A percentile compares a stretch with the other conserved stretches of the same genome.
These are phyloP conservation scores for Hyaloraphidium curvatum DNA, from an alignment of 192 early-diverging fungal species.

Conservation along the genomic window DNA sequence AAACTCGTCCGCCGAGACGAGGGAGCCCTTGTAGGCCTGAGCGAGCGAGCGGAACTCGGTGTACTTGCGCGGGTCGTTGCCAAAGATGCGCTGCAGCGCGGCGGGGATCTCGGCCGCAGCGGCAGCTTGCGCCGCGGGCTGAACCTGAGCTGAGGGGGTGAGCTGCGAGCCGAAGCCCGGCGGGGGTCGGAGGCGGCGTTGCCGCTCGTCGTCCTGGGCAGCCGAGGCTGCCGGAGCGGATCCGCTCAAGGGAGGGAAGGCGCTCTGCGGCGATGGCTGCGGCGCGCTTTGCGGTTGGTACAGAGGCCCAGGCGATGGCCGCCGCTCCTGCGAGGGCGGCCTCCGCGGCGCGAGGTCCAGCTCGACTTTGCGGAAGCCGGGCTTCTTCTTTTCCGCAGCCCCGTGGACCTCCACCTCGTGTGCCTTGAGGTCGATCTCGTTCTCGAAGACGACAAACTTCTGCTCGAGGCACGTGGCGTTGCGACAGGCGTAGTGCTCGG, in stretches of 20 bases:
- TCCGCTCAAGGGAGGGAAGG: conserved; percentile 1
- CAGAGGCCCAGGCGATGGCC: too few relatives aligned
- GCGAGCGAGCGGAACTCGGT: conserved; percentile 22
- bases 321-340: too few relatives aligned
- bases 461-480: conserved; percentile 66
- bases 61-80: conserved; percentile 11
- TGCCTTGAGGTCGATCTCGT: conserved; percentile 74
- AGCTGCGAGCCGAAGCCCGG: conserved; percentile 24
- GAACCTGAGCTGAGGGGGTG: conserved; percentile 3
- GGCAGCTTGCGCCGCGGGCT: not conserved
- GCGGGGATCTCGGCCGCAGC: conserved; percentile 13
- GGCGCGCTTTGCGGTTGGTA: too few relatives aligned
- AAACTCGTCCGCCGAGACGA: conserved; percentile 15
- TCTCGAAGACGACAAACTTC: conserved; percentile 91
- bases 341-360: conserved; percentile 1
- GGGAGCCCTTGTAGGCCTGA: conserved; percentile 10
- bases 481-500: conserved; percentile 63
- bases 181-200: conserved; percentile 13
- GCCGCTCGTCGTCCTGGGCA: not conserved
- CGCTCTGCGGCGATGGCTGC: too few relatives aligned
- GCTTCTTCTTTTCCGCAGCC: conserved; percentile 5
- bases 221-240: conserved; percentile 4
- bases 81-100: conserved; percentile 19
- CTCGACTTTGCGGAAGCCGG: conserved; percentile 8
- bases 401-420: conserved; percentile 47